These are phyloP conservation scores for Phytophthora sojae DNA, from an alignment of 352 stramenopile genomes.

Conservation along the genomic window DNA sequence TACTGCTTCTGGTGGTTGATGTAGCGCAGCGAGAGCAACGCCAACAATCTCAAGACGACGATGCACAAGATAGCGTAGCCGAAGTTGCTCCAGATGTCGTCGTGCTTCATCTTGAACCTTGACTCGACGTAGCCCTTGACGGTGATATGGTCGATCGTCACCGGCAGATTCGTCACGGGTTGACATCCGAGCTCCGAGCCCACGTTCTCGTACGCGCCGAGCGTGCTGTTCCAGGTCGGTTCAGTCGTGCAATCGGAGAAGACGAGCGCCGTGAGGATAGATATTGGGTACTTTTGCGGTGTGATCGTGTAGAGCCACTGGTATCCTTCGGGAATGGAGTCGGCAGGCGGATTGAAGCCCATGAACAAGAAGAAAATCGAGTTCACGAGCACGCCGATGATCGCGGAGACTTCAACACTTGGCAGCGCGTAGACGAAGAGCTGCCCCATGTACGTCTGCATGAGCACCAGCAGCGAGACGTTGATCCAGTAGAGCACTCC, in stretches of 20 bases:
- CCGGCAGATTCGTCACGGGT: slow-evolving; percentile 20
- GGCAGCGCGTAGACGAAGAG: slow-evolving; percentile 27
- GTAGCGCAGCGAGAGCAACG: slow-evolving; percentile 39
- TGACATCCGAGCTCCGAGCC: slow-evolving; percentile 30
- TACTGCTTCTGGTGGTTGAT: slow-evolving; percentile 54
- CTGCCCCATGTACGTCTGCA: slow-evolving; percentile 45
- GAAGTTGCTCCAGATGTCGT: slow-evolving; percentile 33
- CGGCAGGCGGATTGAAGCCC: slow-evolving; percentile 30
- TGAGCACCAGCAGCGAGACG: slow-evolving; percentile 37
- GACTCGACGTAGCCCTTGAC: slow-evolving; percentile 37
- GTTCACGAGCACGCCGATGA: slow-evolving; percentile 34
- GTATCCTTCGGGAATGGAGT: slow-evolving; percentile 33
- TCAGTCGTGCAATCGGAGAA: slow-evolving; percentile 36
- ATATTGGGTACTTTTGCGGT: slow-evolving; percentile 30
- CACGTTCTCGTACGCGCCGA: slow-evolving; percentile 23
- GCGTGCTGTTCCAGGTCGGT: slow-evolving; percentile 30
- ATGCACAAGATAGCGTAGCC: slow-evolving; percentile 35
- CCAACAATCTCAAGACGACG: slow-evolving; percentile 32
- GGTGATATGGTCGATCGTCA: slow-evolving; percentile 29
- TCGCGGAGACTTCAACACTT: slow-evolving; percentile 32
- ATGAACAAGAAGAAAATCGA: slow-evolving; percentile 37
- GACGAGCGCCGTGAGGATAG: slow-evolving; percentile 32
- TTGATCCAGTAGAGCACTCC: slow-evolving; percentile 42
- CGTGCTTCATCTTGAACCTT: slow-evolving; percentile 34
- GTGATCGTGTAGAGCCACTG: slow-evolving; percentile 33